Conservation (phyloP, 441 rosid species). For the Pelargonium australe region DNA sequence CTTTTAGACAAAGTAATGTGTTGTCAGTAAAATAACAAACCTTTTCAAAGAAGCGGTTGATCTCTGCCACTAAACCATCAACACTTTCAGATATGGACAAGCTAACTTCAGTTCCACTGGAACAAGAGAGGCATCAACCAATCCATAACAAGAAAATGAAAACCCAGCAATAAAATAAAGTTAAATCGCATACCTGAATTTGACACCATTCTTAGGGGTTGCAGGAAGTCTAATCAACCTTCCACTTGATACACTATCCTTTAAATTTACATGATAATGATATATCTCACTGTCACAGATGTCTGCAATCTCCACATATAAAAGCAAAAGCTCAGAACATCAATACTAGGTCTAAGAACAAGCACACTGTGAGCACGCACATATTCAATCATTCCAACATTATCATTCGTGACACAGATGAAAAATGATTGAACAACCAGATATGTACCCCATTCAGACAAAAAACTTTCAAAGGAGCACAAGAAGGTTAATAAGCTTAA, state of each 20-base stretch:
- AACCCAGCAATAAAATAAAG: slow-evolving; percentile 2
- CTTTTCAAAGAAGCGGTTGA: slow-evolving; percentile 51
- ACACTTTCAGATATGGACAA: slow-evolving; percentile 42
- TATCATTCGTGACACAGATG: background rate
- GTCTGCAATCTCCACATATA: slow-evolving; percentile 36
- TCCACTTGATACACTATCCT: slow-evolving; percentile 31
- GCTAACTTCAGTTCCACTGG: slow-evolving; percentile 71
- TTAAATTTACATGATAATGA: slow-evolving; percentile 49
- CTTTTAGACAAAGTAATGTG: background rate
- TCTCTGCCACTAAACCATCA: slow-evolving; percentile 36
- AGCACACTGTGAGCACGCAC: background rate
- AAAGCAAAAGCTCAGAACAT: background rate
- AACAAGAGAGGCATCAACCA: slow-evolving; percentile 17
- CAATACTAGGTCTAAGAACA: background rate
- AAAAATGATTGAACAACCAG: background rate
- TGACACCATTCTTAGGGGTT: slow-evolving; percentile 55
- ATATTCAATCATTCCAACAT: background rate
- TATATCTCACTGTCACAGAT: slow-evolving; percentile 46
- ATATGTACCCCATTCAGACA: background rate
- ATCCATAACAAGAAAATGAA: background rate
- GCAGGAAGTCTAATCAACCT: slow-evolving; percentile 58
- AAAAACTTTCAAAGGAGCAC: background rate
- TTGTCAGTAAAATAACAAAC: slow-evolving; percentile 28
- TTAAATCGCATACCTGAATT: slow-evolving; percentile 50
- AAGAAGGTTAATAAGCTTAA: background rate